Conservation (phyloP, 306 rosid species). For the Sechiopsis laciniata region DNA sequence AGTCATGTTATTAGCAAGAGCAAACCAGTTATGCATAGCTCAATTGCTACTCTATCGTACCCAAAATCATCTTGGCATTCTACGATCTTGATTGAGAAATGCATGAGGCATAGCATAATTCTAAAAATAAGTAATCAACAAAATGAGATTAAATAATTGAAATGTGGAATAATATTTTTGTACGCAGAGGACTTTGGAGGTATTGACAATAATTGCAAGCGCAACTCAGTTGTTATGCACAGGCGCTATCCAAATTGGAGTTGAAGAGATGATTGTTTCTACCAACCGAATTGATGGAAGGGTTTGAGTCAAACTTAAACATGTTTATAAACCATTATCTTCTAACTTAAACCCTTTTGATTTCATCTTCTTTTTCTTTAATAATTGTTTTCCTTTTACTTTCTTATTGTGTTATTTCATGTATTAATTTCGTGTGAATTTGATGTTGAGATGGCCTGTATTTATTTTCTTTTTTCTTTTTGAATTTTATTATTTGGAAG, state of each 20-base stretch:
- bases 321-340: not conserved
- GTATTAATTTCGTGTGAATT: conserved; percentile 7
- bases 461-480: not conserved
- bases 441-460: not conserved
- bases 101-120: too few relatives aligned
- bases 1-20: too few relatives aligned
- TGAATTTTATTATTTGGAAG: not conserved
- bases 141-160: too few relatives aligned
- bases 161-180: too few relatives aligned
- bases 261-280: conserved; percentile 39
- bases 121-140: too few relatives aligned
- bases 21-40: too few relatives aligned
- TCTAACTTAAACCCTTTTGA: conserved; percentile 15
- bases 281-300: conserved; percentile 21
- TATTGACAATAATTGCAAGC: conserved; percentile 54
- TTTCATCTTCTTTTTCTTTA: not conserved
- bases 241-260: conserved; percentile 48
- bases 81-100: too few relatives aligned
- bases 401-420: not conserved
- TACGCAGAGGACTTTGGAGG: conserved; percentile 33
- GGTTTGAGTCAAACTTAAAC: conserved; percentile 23
- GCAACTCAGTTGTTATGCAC: conserved; percentile 70
- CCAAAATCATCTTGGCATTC: too few relatives aligned
- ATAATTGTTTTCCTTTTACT: not conserved
- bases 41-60: too few relatives aligned